Conservation (phyloP, 192 early-diverging fungal species). For the Coemansia sp. region DNA sequence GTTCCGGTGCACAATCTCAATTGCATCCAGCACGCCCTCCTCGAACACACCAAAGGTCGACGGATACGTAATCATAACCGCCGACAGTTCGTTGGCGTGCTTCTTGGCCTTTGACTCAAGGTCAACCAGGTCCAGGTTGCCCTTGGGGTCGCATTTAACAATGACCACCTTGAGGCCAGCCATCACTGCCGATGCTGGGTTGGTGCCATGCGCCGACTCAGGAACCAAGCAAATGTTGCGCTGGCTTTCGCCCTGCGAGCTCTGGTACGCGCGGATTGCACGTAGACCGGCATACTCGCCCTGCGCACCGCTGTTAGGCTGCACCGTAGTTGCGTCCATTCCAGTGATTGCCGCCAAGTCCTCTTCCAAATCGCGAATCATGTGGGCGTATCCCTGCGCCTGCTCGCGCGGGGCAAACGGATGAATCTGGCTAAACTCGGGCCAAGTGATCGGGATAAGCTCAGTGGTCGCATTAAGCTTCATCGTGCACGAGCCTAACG, state of each 20-base stretch:
- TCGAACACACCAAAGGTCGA: conserved; percentile 99
- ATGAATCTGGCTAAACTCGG: conserved; percentile 93
- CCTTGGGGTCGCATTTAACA: conserved; percentile 87
- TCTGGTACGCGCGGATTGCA: conserved; percentile 90
- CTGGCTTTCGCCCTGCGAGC: conserved; percentile 74
- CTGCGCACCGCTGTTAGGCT: conserved; percentile 99
- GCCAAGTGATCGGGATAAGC: conserved; percentile 99
- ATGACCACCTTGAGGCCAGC: conserved; percentile 91
- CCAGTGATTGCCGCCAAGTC: conserved; percentile 92
- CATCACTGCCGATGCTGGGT: conserved; percentile 98
- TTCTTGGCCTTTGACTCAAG: conserved; percentile 84
- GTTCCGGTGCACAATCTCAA: conserved; percentile 86
- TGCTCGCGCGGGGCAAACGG: conserved; percentile 96
- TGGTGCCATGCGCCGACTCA: conserved; percentile 98
- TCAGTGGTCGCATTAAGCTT: conserved; percentile 99
- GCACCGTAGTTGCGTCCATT: conserved; percentile 88
- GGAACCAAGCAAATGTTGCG: conserved; percentile 96
- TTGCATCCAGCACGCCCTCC: conserved; percentile 80
- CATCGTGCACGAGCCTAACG: conserved; percentile 99
- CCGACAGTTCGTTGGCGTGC: conserved; percentile 83
- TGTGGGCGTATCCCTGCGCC: conserved; percentile 86
- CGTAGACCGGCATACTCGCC: conserved; percentile 98
- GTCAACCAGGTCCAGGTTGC: conserved; percentile 90
- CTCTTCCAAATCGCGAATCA: conserved; percentile 85
- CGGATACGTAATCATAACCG: conserved; percentile 99